Evolutionary conservation across 2,329 filamentous ascomycete species (phyloP), one percentile per base, ranked within the genome.

Genomic region (Cladosporium sp.): DNA sequence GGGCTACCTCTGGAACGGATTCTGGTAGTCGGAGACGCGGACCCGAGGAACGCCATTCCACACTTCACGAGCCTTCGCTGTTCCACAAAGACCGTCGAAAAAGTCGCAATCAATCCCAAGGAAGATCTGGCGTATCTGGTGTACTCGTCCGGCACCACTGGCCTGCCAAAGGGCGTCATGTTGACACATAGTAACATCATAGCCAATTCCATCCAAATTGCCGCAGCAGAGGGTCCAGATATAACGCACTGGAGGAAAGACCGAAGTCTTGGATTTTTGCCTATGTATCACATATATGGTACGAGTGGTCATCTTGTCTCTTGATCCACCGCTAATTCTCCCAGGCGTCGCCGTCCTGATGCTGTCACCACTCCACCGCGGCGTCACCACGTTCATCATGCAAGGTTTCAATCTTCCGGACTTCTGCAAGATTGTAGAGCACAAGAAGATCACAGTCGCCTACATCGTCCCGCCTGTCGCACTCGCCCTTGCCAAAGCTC

Each of bases 111-210:
- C 8, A 44, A 21, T 11, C 41, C 41, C 7, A 44, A 21, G 7
- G 41, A 52, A 28, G 49, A 52, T 8, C 4, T 89, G 70, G 49
- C 49, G 5, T 89, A 87, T 28, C 84, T 96, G 68, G 95, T 95
- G 77, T 96, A 94, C 78, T 91, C 87, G 69, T 90, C 86, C 32
- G 87, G 92, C 10, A 93, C 90, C 1, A 96, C 92, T 0, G 92
- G 92, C 5, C 83, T 92, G 3, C 91, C 92, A 7, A 96, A 96
- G 76, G 92, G 92, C 12, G 92, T 95, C 14, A 88, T 91, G 78
- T 90, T 95, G 69, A 87, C 88, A n/a, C 92, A 96, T 77, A 81
- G 82, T 67, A 90, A 92, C 70, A 91, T 92, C 72, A 85, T 93
- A 44, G 84, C 91, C 68, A 94, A 94, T 4, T 28, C 26, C 49